Percentiles rank a stretch among this genome's conserved stretches.
These are phyloP conservation scores for Malbranchea zuffiana DNA, from an alignment of 2,329 filamentous ascomycete species.

Conservation along the genomic window DNA sequence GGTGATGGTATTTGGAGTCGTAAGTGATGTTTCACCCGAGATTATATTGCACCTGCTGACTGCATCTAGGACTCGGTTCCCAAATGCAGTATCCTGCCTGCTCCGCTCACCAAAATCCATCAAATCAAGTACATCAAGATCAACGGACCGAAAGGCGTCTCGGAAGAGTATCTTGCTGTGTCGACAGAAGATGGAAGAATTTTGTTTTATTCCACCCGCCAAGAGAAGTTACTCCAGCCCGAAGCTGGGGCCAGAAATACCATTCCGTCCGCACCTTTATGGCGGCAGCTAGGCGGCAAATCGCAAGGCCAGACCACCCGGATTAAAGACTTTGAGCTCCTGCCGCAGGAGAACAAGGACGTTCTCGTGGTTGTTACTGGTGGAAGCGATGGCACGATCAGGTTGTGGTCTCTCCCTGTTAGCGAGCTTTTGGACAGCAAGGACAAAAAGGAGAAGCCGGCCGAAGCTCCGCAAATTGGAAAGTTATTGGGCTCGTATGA, in stretches of 20 bases:
- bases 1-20: conserved; percentile 70
- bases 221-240: conserved; percentile 21
- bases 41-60: conserved; percentile 13
- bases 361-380: conserved; percentile 56
- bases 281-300: conserved; percentile 71
- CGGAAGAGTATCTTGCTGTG: conserved; percentile 52
- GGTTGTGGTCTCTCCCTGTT: conserved; percentile 56
- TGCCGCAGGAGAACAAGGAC: conserved; percentile 33
- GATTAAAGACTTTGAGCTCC: conserved; percentile 77
- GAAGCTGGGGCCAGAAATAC: conserved; percentile 37
- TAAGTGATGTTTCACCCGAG: conserved; percentile 22
- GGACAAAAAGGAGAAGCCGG: conserved; percentile 15
- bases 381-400: conserved; percentile 76
- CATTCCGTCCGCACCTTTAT: conserved; percentile 48
- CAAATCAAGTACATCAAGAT: conserved; percentile 59
- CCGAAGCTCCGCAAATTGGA: conserved; percentile 43
- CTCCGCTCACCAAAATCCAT: conserved; percentile 67
- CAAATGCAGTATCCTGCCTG: conserved; percentile 59
- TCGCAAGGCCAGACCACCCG: conserved; percentile 55
- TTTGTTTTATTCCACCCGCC: conserved; percentile 52
- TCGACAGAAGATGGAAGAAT: conserved; percentile 87
- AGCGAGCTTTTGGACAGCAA: conserved; percentile 22
- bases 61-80: conserved; percentile 57
- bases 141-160: conserved; percentile 27
- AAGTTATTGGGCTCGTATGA: conserved; percentile 65